Evolutionary conservation across 1,139 yeast species (phyloP).

Genomic region (Lodderomyces orthopsilosis): DNA sequence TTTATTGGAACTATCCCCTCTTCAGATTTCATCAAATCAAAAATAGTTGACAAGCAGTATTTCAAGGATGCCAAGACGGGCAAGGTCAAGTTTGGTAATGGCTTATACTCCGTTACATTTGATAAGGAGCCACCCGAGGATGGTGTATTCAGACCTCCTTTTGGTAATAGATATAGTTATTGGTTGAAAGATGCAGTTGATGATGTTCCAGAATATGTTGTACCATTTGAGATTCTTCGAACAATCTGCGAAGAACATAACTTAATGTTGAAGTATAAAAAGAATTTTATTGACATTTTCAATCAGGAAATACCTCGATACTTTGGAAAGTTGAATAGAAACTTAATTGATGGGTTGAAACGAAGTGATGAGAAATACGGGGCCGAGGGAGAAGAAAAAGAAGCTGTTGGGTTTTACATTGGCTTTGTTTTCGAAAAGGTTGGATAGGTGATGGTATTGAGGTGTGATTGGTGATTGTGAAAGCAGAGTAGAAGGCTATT

Average conservation of each 20-base stretch:
- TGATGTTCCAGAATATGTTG: constrained; percentile 96
- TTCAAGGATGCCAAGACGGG: constrained; percentile 35
- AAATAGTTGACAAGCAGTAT: constrained; percentile 47
- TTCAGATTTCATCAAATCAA: constrained; percentile 74
- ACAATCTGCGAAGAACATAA: constrained; percentile 83
- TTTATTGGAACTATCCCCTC: constrained; percentile 95
- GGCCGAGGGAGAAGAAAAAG: constrained; percentile 86
- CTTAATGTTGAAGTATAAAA: constrained; percentile 65
- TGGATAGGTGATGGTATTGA: constrained; percentile 7
- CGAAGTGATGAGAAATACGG: constrained; percentile 79
- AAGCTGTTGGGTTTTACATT: constrained; percentile 78
- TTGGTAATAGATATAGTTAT: constrained; percentile 80
- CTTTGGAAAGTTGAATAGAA: constrained; percentile 57
- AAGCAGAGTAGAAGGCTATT: too few species aligned
- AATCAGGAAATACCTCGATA: constrained; percentile 73
- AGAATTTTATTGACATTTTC: constrained; percentile 81
- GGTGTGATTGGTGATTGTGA: background rate
- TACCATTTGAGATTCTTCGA: constrained; percentile 86
- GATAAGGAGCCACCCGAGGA: constrained; percentile 70
- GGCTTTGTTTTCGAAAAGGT: constrained; percentile 75
- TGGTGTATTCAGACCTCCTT: constrained; percentile 71
- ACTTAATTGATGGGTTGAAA: constrained; percentile 66
- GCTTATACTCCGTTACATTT: constrained; percentile 76
- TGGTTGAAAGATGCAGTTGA: constrained; percentile 91
- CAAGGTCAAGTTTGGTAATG: constrained; percentile 73